Percentiles rank a stretch among this genome's conserved stretches.
Evolutionary conservation across 371 early-diverging fungal species (phyloP).

Genomic region (Mortierella sp.): DNA sequence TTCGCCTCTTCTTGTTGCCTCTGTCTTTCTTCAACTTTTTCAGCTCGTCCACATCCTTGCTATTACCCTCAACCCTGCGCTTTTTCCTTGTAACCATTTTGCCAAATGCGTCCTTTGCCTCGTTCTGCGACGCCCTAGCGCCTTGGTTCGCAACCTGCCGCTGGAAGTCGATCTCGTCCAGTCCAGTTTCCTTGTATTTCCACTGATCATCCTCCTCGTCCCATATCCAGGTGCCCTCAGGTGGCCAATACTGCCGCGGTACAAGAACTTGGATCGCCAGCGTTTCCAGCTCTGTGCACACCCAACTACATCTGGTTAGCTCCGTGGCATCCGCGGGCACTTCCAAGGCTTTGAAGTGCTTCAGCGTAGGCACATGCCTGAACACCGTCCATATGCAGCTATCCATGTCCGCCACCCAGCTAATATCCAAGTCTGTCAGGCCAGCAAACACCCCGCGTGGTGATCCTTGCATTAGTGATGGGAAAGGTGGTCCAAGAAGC

Average conservation of each 20-base stretch:
- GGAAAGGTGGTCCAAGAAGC: constrained; percentile 9
- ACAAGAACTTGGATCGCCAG: constrained; percentile 17
- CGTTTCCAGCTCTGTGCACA: constrained; percentile 15
- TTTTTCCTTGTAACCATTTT: neutral
- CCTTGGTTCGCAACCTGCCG: neutral
- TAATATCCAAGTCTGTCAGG: constrained; percentile 21
- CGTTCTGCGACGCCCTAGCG: neutral
- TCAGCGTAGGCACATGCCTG: constrained; percentile 9
- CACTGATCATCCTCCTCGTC: neutral
- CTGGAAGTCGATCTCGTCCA: neutral
- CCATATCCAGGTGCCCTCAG: neutral
- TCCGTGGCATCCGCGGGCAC: constrained; percentile 21
- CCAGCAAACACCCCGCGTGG: neutral
- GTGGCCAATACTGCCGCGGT: constrained; percentile 1
- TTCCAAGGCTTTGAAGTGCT: constrained; percentile 11
- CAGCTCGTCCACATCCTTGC: neutral
- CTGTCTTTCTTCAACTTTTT: neutral
- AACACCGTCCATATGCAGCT: constrained; percentile 8
- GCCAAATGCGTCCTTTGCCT: neutral
- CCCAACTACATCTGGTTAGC: constrained; percentile 29
- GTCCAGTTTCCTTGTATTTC: neutral
- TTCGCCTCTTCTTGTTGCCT: neutral
- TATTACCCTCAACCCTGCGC: neutral
- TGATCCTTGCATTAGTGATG: neutral
- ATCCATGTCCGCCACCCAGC: neutral